Conservation (phyloP, 345 rosid genomes). For the Hirschfeldia incana region DNA sequence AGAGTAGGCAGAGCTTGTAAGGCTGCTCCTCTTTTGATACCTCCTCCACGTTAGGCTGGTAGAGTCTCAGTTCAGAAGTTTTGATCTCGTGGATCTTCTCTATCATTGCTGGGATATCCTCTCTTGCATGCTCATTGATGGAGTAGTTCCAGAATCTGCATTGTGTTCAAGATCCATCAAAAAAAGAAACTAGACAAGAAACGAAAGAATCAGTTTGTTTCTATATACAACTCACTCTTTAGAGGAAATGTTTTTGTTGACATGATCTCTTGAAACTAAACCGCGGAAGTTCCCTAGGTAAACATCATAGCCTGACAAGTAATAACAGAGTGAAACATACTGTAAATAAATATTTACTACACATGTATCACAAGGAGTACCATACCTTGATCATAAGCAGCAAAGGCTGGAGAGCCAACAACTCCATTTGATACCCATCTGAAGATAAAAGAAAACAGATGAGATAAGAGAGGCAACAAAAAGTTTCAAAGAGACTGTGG, state of each 20-base stretch:
- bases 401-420: slow-evolving; percentile 98
- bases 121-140: slow-evolving; percentile 85
- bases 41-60: slow-evolving; percentile 57
- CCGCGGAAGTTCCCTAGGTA: slow-evolving; percentile 93
- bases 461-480: background rate
- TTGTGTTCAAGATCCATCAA: background rate
- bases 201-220: background rate
- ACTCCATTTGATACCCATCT: slow-evolving; percentile 97
- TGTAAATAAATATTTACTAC: background rate
- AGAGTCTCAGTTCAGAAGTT: slow-evolving; percentile 68
- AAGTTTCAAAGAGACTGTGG: background rate
- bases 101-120: slow-evolving; percentile 88
- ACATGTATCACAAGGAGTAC: background rate
- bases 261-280: slow-evolving; percentile 88
- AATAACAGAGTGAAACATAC: background rate
- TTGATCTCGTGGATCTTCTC: slow-evolving; percentile 84
- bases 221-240: slow-evolving; percentile 51
- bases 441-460: slow-evolving; percentile 21
- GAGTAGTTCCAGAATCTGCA: slow-evolving; percentile 91
- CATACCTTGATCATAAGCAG: slow-evolving; percentile 85
- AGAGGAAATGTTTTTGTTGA: slow-evolving; percentile 75
- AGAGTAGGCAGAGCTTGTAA: slow-evolving; percentile 51
- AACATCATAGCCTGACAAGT: slow-evolving; percentile 59
- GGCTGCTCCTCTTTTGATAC: slow-evolving; percentile 39
- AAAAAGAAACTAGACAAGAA: background rate